A percentile compares a stretch with the other conserved stretches of the same genome.
Conservation (phyloP, 192 early-diverging fungal species). For the Powellomyces hirtus region DNA sequence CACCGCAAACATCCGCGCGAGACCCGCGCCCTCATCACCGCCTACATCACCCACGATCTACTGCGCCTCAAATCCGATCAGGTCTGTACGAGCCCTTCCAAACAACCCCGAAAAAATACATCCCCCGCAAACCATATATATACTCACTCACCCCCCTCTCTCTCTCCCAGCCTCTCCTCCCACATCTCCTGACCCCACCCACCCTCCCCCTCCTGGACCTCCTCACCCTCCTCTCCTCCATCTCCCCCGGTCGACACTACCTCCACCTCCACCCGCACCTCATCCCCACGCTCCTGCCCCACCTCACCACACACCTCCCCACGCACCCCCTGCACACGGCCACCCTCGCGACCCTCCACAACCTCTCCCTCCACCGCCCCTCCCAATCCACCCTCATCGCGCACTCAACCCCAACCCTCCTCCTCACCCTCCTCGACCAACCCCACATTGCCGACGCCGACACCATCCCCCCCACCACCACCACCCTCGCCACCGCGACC, state of each 20-base stretch:
- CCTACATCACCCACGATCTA: slow-evolving; percentile 33
- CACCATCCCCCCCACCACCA: slow-evolving; percentile 36
- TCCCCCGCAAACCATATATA: neutral
- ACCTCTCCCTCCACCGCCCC: slow-evolving; percentile 45
- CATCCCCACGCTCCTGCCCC: slow-evolving; percentile 26
- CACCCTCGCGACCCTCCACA: slow-evolving; percentile 47
- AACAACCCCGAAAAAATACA: neutral
- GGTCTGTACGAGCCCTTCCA: slow-evolving; percentile 5
- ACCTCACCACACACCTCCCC: slow-evolving; percentile 21
- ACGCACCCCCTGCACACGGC: slow-evolving; percentile 37
- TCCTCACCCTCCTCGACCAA: slow-evolving; percentile 32
- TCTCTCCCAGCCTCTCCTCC: neutral
- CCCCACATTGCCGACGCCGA: slow-evolving; percentile 24
- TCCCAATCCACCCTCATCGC: slow-evolving; percentile 46
- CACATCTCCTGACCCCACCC: neutral
- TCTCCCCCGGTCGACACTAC: slow-evolving; percentile 44
- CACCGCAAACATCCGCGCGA: neutral
- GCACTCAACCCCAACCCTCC: slow-evolving; percentile 30
- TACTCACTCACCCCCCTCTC: neutral
- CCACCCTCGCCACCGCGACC: slow-evolving; percentile 47
- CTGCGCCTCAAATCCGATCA: slow-evolving; percentile 22
- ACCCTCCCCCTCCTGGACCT: slow-evolving; percentile 35
- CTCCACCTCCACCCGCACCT: slow-evolving; percentile 20
- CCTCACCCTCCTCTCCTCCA: slow-evolving; percentile 40
- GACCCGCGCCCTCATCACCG: slow-evolving; percentile 13